Base-by-base conservation (phyloP, 352 stramenopile genomes). In the Plasmopara halstedii region DNA sequence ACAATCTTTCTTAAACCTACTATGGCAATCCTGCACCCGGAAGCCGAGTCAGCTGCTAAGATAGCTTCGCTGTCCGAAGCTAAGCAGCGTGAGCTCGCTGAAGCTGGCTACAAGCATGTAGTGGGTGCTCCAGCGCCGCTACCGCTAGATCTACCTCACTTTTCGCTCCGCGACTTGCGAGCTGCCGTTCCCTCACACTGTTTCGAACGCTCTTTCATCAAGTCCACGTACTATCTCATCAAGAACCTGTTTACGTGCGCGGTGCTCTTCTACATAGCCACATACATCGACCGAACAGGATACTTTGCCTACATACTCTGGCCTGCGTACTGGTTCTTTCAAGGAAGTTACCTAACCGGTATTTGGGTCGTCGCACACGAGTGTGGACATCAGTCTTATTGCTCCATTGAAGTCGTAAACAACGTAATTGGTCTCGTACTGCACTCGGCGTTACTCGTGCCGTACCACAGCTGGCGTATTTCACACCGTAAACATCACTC, bases 391-490 rank as follows among this genome's bases (percentile, higher is more conserved):
- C 91, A 98, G 60, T 87, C 94, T 27, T 99, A 97, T 67, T 97
- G 84, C 26, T 76, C 85, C 17, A 95, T 62, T 32, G 86, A 98
- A 70, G 68, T 78, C 1, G 80, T 98, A 22, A 99, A 99, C 73
- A 97, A 99, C 62, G 42, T 85, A 34, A 83, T 98, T 38, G 96
- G 96, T 6, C 95, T 97, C 56, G 67, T 99, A 46, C 70, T 97
- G 29, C 95, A 99, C 77, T 98, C 96, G 59, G 79, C 83, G 22
- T 73, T 99, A 27, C 79, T 99, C 23, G 95, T 99, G 53, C 96
- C 96, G 7, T 99, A 99, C 88, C 97, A 98, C 84, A 96, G 85
- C 43, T 99, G 96, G 96, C 86, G 96, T 56, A 88, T 96, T 63
- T 96, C 86, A 32, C 94, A 98, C 77, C 92, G 89, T 35, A 83